Base-by-base conservation (phyloP, 106 monocot species). In the Dendrobium huoshanense region DNA sequence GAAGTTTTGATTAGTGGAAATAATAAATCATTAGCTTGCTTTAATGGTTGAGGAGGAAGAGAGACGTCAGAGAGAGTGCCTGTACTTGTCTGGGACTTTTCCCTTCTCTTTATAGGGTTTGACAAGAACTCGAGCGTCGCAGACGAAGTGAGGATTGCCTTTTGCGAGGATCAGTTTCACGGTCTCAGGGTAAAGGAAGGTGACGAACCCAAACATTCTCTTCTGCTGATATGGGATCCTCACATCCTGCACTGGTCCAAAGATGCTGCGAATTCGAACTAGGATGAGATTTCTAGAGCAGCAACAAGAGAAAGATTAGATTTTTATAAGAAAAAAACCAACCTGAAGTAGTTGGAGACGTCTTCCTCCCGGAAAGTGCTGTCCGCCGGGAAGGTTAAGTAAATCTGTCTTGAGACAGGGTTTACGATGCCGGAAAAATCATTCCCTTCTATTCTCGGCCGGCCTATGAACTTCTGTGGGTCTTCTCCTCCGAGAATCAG, bases 301-400 rank as follows among this genome's bases (percentile, higher is more conserved):
- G 16, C 16, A 55, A 0, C 20, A 55, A 55, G 27, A 42, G 4
- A 7, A 41, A 49, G 44, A 31, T 67, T 42, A 11, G 40, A 24
- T 25, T 51, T 51, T 51, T 13, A 0, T 16, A 16, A 13, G 2
- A 0, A 51, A 51, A 51, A 51, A 42, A 19, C 51, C 31, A 48
- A 95, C 95, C 95, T 96, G 93, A 96, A 96, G 73, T 96, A 96
- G 77, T 91, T 96, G 61, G 96, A 93, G 47, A 96, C 96, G 42
- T 96, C 96, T 65, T 96, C 96, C 80, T 96, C 96, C 20, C 90
- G 79, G 85, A 96, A 96, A 9, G 96, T 96, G 84, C 96, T 96
- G 76, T 96, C 96, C 0, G 96, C 96, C 2, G 96, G 96, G 68
- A 96, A 96, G 43, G 96, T 96, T 55, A 96, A 61, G 78, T 96